Base-by-base conservation (phyloP, 2,329 filamentous ascomycete species). In the Sarocladium brachiariae region DNA sequence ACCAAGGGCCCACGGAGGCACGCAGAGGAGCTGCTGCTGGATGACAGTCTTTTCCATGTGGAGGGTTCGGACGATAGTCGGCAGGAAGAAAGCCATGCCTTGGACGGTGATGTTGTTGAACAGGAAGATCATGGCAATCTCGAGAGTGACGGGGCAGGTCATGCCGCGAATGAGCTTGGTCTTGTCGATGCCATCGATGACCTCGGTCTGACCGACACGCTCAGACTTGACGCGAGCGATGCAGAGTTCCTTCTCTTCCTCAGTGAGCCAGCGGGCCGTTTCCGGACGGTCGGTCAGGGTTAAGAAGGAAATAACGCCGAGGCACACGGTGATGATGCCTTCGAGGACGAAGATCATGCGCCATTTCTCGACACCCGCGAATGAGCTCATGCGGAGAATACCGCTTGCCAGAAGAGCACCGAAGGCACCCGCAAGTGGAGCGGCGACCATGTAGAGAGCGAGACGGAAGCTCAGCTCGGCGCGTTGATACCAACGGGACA, bases 341-440 rank as follows among this genome's bases (percentile, higher is more conserved):
- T 87, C 84, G 25, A 87, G 81, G 25, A 76, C 78, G 52, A 87
- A 87, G 51, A 87, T 84, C 81, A 85, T 86, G 7, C 82, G 70
- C 84, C 83, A 87, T n/a, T 63, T 67, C 43, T 68, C 68, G 0
- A 86, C 67, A 9, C 69, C 63, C 11, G 80, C 83, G 54, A 87
- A 80, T 52, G 70, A 64, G 50, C 77, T 66, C 1, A 89, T 71
- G 2, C 68, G 80, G 18, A 87, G 70, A 55, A 89, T 88, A 1
- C 69, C 84, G 1, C 73, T 80, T 0, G 80, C 79, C 0, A 89
- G 69, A 0, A 89, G 70, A 0, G 85, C 85, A 18, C 86, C 84
- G 56, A 88, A 88, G 0, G 84, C 84, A 2, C 84, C 84, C 0
- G 84, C 84, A 0, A 89, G 70, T 0, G 84, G 83, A 0, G 83